Percentiles rank a stretch among this genome's conserved stretches.
Evolutionary conservation across 164 flowering plant species (phyloP).

Genomic region (Vitis labrusca): DNA sequence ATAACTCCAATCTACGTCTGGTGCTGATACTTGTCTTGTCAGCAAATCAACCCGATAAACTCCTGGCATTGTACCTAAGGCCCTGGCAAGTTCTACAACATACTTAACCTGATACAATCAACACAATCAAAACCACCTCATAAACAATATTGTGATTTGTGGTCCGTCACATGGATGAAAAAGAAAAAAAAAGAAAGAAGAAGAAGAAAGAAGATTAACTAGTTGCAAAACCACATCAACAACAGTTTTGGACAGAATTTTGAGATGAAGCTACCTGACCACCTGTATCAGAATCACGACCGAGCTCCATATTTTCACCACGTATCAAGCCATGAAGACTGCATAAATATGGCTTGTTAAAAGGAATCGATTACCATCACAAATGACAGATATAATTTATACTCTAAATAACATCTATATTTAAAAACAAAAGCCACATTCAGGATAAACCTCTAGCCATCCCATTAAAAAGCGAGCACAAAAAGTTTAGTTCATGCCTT

Average conservation of each 20-base stretch:
- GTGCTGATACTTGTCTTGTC: conserved; percentile 78
- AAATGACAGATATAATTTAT: too few relatives aligned
- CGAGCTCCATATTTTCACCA: conserved; percentile 97
- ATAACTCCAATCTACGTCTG: conserved; percentile 91
- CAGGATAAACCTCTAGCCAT: neutral
- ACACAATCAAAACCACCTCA: too few relatives aligned
- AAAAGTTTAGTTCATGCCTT: conserved; percentile 37
- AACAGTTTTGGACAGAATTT: too few relatives aligned
- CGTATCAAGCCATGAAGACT: conserved; percentile 96
- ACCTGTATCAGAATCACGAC: conserved; percentile 96
- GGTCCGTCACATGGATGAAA: too few relatives aligned
- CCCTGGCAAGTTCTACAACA: conserved; percentile 91
- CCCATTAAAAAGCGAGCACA: neutral
- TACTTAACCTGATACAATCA: conserved; percentile 65
- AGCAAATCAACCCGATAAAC: conserved; percentile 92
- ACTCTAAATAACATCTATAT: neutral
- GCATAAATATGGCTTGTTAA: conserved; percentile 14
- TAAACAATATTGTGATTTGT: too few relatives aligned
- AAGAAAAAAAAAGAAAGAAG: neutral
- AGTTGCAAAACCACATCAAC: too few relatives aligned
- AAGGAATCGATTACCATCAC: neutral
- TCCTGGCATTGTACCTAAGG: conserved; percentile 91
- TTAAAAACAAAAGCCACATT: neutral
- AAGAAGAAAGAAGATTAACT: neutral
- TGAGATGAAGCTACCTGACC: conserved; percentile 63